phyloP scores from a whole-genome alignment of 202 grass and related monocot genomes.

The Panicum virgatum region DNA sequence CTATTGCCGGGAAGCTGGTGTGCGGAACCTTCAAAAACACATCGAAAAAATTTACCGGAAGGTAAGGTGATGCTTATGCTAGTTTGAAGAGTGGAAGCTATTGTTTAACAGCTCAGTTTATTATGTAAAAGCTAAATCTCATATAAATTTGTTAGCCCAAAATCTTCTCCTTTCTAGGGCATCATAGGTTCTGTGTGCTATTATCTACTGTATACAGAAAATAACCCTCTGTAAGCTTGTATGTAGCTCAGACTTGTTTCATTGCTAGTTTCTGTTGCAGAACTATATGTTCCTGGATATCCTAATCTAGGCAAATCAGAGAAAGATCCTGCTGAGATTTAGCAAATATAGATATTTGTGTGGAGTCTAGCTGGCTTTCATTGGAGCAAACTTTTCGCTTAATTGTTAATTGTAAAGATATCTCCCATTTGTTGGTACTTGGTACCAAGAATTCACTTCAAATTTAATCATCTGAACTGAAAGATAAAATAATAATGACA shows the following conservation, averaged over 20 bases:
- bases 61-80: constrained; percentile 47
- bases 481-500: not conserved
- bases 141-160: not conserved
- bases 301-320: not conserved
- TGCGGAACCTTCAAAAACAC: constrained; percentile 94
- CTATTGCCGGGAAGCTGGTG: constrained; percentile 96
- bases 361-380: not conserved
- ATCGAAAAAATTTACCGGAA: constrained; percentile 99
- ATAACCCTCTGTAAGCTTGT: not conserved
- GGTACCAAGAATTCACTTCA: not conserved
- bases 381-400: not conserved
- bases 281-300: not conserved
- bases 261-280: not conserved
- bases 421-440: not conserved
- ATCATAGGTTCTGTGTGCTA: not conserved
- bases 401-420: not conserved
- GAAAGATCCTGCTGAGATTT: not conserved
- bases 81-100: not conserved
- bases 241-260: not conserved
- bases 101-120: not conserved
- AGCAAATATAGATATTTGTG: not conserved
- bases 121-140: not conserved
- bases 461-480: not conserved
- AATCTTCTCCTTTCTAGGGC: not conserved
- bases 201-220: not conserved